A percentile compares a stretch with the other conserved stretches of the same genome.
Conservation (phyloP, 108 stramenopile genomes). For the Chaetoceros tenuissimus region DNA sequence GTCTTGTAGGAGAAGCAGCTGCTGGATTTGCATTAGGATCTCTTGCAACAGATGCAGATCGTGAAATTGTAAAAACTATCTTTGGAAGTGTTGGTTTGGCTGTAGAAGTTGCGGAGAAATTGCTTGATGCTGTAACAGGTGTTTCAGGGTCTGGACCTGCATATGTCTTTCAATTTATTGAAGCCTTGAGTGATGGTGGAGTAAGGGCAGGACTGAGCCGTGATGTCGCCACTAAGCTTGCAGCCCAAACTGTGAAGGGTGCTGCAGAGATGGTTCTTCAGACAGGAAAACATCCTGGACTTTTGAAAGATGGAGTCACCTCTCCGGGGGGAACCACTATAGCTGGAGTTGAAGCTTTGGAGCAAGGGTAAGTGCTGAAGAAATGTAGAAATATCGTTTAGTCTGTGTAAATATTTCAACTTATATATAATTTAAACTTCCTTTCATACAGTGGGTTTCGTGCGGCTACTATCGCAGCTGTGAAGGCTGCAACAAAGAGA, state of each 20-base stretch:
- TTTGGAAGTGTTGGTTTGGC: slow-evolving; percentile 75
- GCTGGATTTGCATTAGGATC: slow-evolving; percentile 70
- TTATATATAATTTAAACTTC: not conserved
- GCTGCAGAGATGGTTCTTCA: slow-evolving; percentile 92
- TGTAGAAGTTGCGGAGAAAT: slow-evolving; percentile 67
- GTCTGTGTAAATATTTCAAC: slow-evolving; percentile 1
- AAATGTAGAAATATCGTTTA: too few relatives aligned
- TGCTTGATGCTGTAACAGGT: slow-evolving; percentile 88
- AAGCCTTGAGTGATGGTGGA: slow-evolving; percentile 94
- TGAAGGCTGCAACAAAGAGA: slow-evolving; percentile 62
- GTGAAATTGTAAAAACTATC: slow-evolving; percentile 53
- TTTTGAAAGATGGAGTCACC: slow-evolving; percentile 84
- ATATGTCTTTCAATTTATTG: slow-evolving; percentile 91
- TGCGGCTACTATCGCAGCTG: slow-evolving; percentile 59
- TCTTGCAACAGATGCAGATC: slow-evolving; percentile 59
- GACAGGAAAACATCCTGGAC: slow-evolving; percentile 86
- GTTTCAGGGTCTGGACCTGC: slow-evolving; percentile 93
- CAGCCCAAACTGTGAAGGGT: slow-evolving; percentile 93
- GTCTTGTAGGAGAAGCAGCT: slow-evolving; percentile 82
- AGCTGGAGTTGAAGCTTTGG: slow-evolving; percentile 88
- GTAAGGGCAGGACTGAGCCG: slow-evolving; percentile 88
- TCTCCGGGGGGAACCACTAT: slow-evolving; percentile 95
- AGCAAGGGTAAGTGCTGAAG: slow-evolving; percentile 76
- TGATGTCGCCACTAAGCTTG: slow-evolving; percentile 74
- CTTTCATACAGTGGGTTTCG: slow-evolving; percentile 45